phyloP scores from a whole-genome alignment of 2,329 filamentous ascomycete genomes.

The Neonectria hederae region DNA sequence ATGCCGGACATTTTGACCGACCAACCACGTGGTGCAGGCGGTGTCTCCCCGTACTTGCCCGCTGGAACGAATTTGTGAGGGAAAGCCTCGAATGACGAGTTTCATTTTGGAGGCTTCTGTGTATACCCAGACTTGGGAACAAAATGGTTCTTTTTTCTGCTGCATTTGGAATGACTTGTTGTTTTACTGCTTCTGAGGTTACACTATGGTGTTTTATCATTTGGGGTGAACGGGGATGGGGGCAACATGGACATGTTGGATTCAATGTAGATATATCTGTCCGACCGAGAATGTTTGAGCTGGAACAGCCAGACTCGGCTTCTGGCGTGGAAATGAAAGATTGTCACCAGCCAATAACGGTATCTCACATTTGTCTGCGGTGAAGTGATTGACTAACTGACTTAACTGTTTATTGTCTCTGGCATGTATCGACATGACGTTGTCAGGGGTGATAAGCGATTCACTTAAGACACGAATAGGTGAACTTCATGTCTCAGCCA shows the following conservation, averaged over 20 bases:
- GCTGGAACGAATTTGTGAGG: constrained; percentile 20
- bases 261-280: constrained; percentile 40
- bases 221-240: constrained; percentile 22
- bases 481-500: background rate
- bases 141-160: constrained; percentile 16
- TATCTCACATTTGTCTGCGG: background rate
- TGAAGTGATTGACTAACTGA: background rate
- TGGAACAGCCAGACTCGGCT: constrained; percentile 26
- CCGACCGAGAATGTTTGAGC: constrained; percentile 29
- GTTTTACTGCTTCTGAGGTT: constrained; percentile 27
- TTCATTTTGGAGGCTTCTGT: constrained; percentile 22
- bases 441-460: background rate
- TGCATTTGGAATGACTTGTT: constrained; percentile 29
- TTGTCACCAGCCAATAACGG: constrained; percentile 13
- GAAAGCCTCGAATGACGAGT: constrained; percentile 26
- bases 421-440: background rate
- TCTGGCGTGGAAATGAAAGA: constrained; percentile 32
- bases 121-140: constrained; percentile 28
- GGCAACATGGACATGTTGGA: constrained; percentile 24
- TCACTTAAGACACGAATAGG: background rate
- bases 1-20: background rate
- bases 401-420: background rate
- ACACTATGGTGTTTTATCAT: constrained; percentile 33
- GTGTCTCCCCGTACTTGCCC: constrained; percentile 9
- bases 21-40: constrained; percentile 20